Evolutionary conservation across 495 filamentous ascomycete species (phyloP).

Genomic region (Talaromyces ruber): DNA sequence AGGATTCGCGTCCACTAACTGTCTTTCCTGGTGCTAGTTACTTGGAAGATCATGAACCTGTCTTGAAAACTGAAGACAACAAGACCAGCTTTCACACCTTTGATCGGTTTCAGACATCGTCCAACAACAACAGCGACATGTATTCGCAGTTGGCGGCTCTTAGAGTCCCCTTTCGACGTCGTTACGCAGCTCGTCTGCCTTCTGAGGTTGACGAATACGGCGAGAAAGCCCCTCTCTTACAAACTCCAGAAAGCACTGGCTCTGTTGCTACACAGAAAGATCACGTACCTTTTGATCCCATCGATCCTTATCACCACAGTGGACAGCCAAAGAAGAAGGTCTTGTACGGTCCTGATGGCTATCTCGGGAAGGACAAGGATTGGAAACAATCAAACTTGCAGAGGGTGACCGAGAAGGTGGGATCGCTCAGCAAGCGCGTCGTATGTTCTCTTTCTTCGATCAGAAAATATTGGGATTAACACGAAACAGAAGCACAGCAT

Average conservation of each 20-base stretch:
- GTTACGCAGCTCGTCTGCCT: background rate
- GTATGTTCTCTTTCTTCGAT: background rate
- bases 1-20: background rate
- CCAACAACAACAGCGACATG: background rate
- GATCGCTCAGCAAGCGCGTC: background rate
- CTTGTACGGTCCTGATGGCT: conserved; percentile 6
- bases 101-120: background rate
- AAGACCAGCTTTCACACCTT: background rate
- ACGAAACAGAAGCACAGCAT: background rate
- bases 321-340: conserved; percentile 5
- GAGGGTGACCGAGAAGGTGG: background rate
- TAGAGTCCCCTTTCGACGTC: background rate
- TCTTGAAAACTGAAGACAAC: background rate
- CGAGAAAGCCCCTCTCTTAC: background rate
- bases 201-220: background rate
- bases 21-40: background rate
- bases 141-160: conserved; percentile 1
- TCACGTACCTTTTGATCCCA: conserved; percentile 5
- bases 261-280: background rate
- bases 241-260: background rate
- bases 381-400: conserved; percentile 2
- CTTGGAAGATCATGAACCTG: background rate
- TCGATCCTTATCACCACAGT: conserved; percentile 5
- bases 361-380: conserved; percentile 2
- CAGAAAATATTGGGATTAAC: background rate